Conservation (phyloP, 225 moss, liverwort and hornwort species). For the Polytrichum commune region DNA sequence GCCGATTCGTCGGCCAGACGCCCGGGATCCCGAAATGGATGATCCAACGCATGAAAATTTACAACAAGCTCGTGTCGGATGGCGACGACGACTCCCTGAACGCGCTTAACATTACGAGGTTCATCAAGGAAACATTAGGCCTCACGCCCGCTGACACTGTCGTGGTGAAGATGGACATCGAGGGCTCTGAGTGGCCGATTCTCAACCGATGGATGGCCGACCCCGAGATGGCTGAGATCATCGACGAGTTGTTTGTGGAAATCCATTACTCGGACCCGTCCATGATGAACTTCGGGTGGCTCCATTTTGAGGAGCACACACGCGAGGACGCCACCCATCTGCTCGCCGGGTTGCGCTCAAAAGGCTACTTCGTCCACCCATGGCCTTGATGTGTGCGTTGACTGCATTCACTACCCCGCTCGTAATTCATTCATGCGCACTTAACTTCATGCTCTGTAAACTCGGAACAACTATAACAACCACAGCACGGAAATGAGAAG, state of each 20-base stretch:
- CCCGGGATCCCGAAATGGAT: constrained; percentile 37
- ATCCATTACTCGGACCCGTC: constrained; percentile 45
- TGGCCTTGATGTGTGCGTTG: constrained; percentile 8
- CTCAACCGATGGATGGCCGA: constrained; percentile 33
- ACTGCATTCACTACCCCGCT: too few species aligned
- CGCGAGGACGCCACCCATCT: constrained; percentile 5
- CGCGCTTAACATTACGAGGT: constrained; percentile 46
- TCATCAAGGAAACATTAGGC: constrained; percentile 45
- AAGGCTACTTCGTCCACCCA: constrained; percentile 10
- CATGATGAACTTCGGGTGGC: constrained; percentile 19
- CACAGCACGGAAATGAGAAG: too few species aligned
- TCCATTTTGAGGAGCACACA: neutral
- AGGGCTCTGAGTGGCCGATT: constrained; percentile 56
- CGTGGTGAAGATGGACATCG: constrained; percentile 67
- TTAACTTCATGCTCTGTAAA: too few species aligned
- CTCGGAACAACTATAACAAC: too few species aligned
- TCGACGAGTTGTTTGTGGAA: constrained; percentile 52
- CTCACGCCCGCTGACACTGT: constrained; percentile 33
- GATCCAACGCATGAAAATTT: constrained; percentile 37
- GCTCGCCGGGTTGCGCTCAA: constrained; percentile 1
- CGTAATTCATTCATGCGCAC: too few species aligned
- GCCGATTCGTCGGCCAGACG: constrained; percentile 6
- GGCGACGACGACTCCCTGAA: constrained; percentile 9
- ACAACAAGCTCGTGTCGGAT: constrained; percentile 24
- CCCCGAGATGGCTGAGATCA: constrained; percentile 35